Evolutionary conservation across 805 yeast genomes (phyloP).

Genomic region (Candida glaebosa): DNA sequence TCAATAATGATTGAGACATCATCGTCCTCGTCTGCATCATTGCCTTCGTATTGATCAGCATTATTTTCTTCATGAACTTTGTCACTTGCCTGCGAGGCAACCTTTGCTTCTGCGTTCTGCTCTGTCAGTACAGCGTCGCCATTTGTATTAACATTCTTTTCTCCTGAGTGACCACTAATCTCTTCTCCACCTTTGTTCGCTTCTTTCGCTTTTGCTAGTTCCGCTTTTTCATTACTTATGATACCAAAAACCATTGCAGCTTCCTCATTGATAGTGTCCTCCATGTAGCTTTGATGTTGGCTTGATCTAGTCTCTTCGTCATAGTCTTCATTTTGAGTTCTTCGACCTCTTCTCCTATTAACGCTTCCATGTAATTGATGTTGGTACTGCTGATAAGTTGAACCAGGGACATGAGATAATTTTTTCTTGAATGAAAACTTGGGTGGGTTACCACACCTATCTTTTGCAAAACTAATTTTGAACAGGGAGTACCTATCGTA

Average conservation of each 20-base stretch:
- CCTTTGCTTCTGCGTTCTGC: neutral
- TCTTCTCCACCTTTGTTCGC: too few species aligned
- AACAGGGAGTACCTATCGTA: conserved; percentile 48
- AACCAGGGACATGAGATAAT: conserved; percentile 12
- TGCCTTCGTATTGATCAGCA: conserved; percentile 16
- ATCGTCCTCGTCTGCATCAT: conserved; percentile 31
- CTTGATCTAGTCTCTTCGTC: conserved; percentile 9
- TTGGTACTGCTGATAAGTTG: conserved; percentile 11
- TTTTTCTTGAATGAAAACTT: conserved; percentile 47
- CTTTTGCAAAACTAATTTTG: conserved; percentile 69
- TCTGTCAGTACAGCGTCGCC: neutral
- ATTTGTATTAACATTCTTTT: conserved; percentile 8
- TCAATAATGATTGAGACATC: conserved; percentile 38
- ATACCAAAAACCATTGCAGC: conserved; percentile 46
- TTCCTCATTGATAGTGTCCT: conserved; percentile 31
- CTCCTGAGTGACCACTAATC: too few species aligned
- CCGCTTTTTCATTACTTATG: conserved; percentile 17
- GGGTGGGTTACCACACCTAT: conserved; percentile 76
- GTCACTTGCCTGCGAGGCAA: too few species aligned
- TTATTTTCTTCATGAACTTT: conserved; percentile 1
- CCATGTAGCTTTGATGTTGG: conserved; percentile 8
- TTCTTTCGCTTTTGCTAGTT: conserved; percentile 6
- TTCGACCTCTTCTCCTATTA: conserved; percentile 2
- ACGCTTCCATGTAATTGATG: conserved; percentile 11
- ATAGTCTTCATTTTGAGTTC: conserved; percentile 5